These are phyloP conservation scores for Gamarada debralockiae DNA, from an alignment of 495 filamentous ascomycete genomes.

Conservation along the genomic window DNA sequence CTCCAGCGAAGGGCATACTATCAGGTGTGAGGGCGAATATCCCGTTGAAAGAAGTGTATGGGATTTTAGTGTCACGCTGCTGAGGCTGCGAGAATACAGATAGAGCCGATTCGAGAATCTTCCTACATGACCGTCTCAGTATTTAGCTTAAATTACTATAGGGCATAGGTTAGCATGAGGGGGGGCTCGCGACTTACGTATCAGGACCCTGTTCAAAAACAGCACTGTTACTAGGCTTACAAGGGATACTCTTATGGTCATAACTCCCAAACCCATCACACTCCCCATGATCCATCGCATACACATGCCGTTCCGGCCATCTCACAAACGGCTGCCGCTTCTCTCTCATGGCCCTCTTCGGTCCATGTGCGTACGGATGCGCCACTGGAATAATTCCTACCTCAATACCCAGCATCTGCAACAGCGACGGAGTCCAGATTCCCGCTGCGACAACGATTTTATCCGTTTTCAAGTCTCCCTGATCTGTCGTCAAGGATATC, in stretches of 20 bases:
- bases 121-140: too few species aligned
- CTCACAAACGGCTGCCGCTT: background rate
- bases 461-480: background rate
- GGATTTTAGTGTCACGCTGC: background rate
- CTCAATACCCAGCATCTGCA: background rate
- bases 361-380: conserved; percentile 1
- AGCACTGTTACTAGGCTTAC: background rate
- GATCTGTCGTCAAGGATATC: background rate
- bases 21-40: conserved; percentile 53
- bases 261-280: background rate
- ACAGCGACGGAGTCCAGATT: background rate
- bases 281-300: background rate
- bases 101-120: background rate
- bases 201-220: background rate
- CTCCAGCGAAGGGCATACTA: conserved; percentile 44
- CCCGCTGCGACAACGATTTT: background rate
- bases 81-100: background rate
- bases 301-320: conserved; percentile 1
- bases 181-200: background rate
- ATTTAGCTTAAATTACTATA: too few species aligned
- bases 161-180: too few species aligned
- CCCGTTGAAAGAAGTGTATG: conserved; percentile 36
- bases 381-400: background rate
- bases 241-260: background rate
- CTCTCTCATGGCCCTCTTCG: background rate